These are phyloP conservation scores for Lactarius akahatsu DNA, from an alignment of 768 basidiomycete species.

Conservation along the genomic window DNA sequence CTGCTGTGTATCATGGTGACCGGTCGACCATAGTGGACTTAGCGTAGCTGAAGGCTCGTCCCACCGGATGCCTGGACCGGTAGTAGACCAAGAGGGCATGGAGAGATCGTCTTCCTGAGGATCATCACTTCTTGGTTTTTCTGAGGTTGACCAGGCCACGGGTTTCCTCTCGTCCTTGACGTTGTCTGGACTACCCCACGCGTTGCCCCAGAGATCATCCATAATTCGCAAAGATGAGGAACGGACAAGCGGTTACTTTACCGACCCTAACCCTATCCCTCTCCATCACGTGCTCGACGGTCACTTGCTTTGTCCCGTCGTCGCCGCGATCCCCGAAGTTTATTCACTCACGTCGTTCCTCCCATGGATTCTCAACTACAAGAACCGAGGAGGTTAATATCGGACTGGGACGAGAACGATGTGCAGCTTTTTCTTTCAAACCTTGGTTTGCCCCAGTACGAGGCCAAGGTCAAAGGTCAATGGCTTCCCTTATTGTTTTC, in stretches of 20 bases:
- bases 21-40: conserved; percentile 45
- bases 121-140: conserved; percentile 29
- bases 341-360: conserved; percentile 13
- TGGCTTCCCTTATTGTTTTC: conserved; percentile 32
- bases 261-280: background rate
- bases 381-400: conserved; percentile 36
- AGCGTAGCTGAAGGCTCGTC: conserved; percentile 44
- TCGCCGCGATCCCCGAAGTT: conserved; percentile 17
- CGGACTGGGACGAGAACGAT: conserved; percentile 73
- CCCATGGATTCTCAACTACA: conserved; percentile 36
- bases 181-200: conserved; percentile 53
- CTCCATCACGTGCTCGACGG: conserved; percentile 14
- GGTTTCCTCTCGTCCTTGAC: conserved; percentile 6
- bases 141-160: conserved; percentile 15
- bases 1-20: conserved; percentile 29
- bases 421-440: conserved; percentile 77
- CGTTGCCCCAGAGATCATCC: conserved; percentile 78
- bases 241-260: background rate
- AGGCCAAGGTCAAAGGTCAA: conserved; percentile 74
- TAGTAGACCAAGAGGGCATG: conserved; percentile 56
- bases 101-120: conserved; percentile 56
- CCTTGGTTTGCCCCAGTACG: conserved; percentile 85
- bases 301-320: background rate
- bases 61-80: conserved; percentile 47
- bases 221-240: conserved; percentile 37